Base-by-base conservation (phyloP, 2,329 filamentous ascomycete species). In the Aureobasidium sp. region DNA sequence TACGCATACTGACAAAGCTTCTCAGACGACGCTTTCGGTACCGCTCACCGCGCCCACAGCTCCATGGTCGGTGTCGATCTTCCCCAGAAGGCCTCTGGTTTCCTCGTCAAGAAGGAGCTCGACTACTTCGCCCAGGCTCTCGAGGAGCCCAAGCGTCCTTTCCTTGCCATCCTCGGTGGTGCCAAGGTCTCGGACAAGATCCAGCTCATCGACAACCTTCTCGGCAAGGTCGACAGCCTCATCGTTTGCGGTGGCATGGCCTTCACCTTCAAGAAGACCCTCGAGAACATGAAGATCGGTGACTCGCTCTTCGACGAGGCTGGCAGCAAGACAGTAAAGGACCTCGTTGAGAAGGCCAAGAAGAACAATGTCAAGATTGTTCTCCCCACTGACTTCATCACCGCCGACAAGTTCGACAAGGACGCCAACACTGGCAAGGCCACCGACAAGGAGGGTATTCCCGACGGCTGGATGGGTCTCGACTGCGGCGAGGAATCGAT, bases 131-230 rank as follows among this genome's bases (percentile, higher is more conserved):
- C 94, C 67, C 86, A 97, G 82, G 94, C 91, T 42, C 89, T 99
- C 65, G 94, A 99, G 82, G 86, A 84, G 70, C 94, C 94, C 65
- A 83, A 95, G 81, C 87, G 93, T 62, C 94, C 94, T 64, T 99
- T 99, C 89, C 87, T 99, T 60, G 95, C 94, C 75, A 99, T 99
- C 74, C 89, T 99, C 59, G 94, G 94, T 70, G 94, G 94, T 69
- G 91, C 94, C 76, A 99, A 99, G 85, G 91, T 99, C 69, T 95
- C 91, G 48, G 94, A 99, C 85, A 99, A 99, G 88, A 99, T 99
- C 77, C 91, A 97, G 83, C 85, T 99, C 71, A 97, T 99, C 74
- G 92, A 99, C 81, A 99, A 99, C 84, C 83, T 99, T 67, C 88
- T 99, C 69, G 90, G 91, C 78, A 97, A 99, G 85, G 92, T 99